Conservation (phyloP, 352 stramenopile genomes). For the Globisporangium okanoganense region DNA sequence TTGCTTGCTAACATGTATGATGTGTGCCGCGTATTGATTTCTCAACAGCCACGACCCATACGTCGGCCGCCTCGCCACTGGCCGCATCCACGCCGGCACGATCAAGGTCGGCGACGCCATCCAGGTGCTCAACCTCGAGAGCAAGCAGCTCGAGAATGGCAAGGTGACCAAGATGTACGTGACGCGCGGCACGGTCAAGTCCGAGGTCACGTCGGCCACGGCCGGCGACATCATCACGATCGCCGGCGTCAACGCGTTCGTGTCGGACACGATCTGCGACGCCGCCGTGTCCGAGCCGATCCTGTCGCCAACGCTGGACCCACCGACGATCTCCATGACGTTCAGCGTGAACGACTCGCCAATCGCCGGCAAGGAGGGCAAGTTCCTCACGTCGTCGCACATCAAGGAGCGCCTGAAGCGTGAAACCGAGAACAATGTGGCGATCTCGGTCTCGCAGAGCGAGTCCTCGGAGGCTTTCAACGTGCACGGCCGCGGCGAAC, state of each 20-base stretch:
- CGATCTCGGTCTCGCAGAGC: conserved; percentile 89
- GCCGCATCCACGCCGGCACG: conserved; percentile 92
- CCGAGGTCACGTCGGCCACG: conserved; percentile 86
- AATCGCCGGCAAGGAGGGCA: conserved; percentile 94
- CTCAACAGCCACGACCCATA: conserved; percentile 96
- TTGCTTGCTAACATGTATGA: conserved; percentile 16
- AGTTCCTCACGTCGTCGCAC: conserved; percentile 95
- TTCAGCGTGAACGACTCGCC: conserved; percentile 98
- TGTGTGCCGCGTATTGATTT: too few relatives aligned
- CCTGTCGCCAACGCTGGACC: conserved; percentile 91
- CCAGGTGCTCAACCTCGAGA: conserved; percentile 86
- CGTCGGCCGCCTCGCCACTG: conserved; percentile 96
- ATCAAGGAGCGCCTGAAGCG: conserved; percentile 93
- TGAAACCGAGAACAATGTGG: conserved; percentile 98
- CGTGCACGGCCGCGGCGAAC: conserved; percentile 94
- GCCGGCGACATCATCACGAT: conserved; percentile 97
- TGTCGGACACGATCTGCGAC: conserved; percentile 89
- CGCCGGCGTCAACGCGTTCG: conserved; percentile 89
- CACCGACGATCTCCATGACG: conserved; percentile 97
- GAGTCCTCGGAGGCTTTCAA: conserved; percentile 91
- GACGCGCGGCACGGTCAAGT: conserved; percentile 69
- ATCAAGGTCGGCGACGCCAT: conserved; percentile 90
- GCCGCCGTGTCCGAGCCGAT: conserved; percentile 78
- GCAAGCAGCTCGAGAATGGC: conserved; percentile 70
- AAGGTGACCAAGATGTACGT: conserved; percentile 89